Evolutionary conservation across 2,329 filamentous ascomycete species (phyloP), one percentile per base, ranked within the genome.

Genomic region (Leptographium procerum): DNA sequence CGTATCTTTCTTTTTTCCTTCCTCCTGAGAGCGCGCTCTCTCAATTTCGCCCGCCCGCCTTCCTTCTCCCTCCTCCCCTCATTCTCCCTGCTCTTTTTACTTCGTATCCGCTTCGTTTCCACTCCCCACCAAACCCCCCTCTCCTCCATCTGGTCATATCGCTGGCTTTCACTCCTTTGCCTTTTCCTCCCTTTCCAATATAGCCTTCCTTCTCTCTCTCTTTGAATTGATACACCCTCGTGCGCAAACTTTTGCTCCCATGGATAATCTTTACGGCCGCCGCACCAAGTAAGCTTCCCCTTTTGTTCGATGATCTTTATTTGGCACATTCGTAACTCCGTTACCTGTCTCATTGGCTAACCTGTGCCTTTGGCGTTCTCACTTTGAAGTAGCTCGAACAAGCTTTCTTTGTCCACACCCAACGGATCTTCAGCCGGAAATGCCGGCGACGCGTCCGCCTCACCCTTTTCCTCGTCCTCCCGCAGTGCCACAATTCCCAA

Each of bases 331-430:
- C 34, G 7, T 26, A 19, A n/a, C 7, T 28, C 40, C 11, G 14
- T 31, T 40, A 14, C 29, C 13, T 4, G 2, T 13, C 14, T 3
- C 29, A 22, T 51, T 47, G 29, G 24, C 36, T 43, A 14, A 24
- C 43, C 13, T 13, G 36, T n/a, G 29, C 29, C 24, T 36, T 52
- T 40, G n/a, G 63, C 68, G 33, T 43, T 40, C 58, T 58, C 55
- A 7, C 11, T 9, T 1, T 34, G 2, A 14, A 57, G 31, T 69
- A 94, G 87, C 79, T 83, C 83, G 74, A 89, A 84, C 81, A 97
- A 95, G 79, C 87, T 96, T 74, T 95, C 91, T 66, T 81, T 97
- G 63, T 86, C 90, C 66, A 95, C 88, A 33, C 58, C 34, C 56
- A 61, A 52, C 45, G 58, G 61, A 40, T 33, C 60, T 16, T 55